phyloP scores from a whole-genome alignment of 2,329 filamentous ascomycete species.

The Nothophoma quercina region DNA sequence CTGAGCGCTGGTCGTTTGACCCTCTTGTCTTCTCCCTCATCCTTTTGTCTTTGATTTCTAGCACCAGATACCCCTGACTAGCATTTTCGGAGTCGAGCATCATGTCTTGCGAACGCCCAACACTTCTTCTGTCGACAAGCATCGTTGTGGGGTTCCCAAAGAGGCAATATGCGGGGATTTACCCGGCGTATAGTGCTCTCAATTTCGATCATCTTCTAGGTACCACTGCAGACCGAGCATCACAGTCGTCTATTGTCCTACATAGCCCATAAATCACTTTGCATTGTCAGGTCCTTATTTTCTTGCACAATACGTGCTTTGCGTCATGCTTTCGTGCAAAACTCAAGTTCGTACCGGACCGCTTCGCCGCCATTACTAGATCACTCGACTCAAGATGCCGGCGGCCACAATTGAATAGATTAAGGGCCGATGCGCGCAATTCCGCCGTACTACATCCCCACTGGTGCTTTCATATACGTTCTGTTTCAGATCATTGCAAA shows the following conservation, averaged over 20 bases:
- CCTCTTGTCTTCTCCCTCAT: background rate
- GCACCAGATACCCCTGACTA: conserved; percentile 2
- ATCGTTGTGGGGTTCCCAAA: background rate
- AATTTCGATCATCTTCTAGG: conserved; percentile 2
- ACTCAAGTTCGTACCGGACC: no score
- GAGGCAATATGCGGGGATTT: conserved; percentile 9
- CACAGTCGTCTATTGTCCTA: no score
- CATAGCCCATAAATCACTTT: no score
- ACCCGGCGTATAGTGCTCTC: conserved; percentile 22
- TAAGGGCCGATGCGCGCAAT: conserved; percentile 36
- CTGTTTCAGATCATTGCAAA: conserved; percentile 30
- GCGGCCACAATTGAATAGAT: conserved; percentile 47
- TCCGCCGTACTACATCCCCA: conserved; percentile 14
- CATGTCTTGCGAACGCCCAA: background rate
- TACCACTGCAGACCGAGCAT: background rate
- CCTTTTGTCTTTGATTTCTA: background rate
- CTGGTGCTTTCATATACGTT: conserved; percentile 21
- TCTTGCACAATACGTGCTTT: no score
- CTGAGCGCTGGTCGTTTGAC: background rate
- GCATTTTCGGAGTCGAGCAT: background rate
- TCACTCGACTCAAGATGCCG: conserved; percentile 22
- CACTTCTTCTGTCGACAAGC: background rate
- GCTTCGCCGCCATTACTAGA: conserved; percentile 43
- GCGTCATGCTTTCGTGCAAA: no score
- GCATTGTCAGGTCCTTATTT: no score